phyloP scores from a whole-genome alignment of 2,329 filamentous ascomycete species.

The Cercospora beticola region DNA sequence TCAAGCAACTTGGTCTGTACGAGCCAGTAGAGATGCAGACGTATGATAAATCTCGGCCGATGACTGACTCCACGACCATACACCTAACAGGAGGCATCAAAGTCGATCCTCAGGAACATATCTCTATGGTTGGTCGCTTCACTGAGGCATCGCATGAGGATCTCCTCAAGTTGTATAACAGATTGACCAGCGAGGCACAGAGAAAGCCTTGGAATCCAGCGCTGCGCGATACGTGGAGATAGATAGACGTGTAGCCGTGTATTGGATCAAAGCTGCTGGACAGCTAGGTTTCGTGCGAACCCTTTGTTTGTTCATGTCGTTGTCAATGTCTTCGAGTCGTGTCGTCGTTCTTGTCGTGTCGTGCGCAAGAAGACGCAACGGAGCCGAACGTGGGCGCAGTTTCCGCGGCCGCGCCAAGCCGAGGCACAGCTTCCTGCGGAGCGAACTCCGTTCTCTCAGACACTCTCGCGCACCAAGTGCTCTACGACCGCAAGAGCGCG shows the following conservation, averaged over 20 bases:
- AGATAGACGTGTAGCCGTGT: neutral
- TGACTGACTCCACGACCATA: neutral
- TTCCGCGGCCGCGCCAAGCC: neutral
- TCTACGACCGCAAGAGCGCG: too few species aligned
- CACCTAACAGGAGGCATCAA: neutral
- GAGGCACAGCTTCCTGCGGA: neutral
- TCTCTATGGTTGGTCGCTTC: neutral
- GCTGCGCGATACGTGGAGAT: neutral
- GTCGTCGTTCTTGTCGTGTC: neutral
- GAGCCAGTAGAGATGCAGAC: neutral
- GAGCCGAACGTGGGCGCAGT: neutral
- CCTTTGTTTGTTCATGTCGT: too few species aligned
- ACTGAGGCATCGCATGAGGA: neutral
- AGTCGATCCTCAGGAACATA: slow-evolving; percentile 6
- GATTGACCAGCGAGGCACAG: neutral
- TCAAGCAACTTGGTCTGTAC: neutral
- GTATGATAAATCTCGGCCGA: neutral
- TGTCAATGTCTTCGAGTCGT: neutral
- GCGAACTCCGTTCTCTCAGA: neutral
- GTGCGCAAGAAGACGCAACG: neutral
- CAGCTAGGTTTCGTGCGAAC: too few species aligned
- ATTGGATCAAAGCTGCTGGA: neutral
- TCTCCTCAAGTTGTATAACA: neutral
- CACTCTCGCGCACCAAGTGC: neutral
- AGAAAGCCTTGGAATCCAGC: neutral